Evolutionary conservation across 495 filamentous ascomycete species (phyloP).

Genomic region (Podospora comata): DNA sequence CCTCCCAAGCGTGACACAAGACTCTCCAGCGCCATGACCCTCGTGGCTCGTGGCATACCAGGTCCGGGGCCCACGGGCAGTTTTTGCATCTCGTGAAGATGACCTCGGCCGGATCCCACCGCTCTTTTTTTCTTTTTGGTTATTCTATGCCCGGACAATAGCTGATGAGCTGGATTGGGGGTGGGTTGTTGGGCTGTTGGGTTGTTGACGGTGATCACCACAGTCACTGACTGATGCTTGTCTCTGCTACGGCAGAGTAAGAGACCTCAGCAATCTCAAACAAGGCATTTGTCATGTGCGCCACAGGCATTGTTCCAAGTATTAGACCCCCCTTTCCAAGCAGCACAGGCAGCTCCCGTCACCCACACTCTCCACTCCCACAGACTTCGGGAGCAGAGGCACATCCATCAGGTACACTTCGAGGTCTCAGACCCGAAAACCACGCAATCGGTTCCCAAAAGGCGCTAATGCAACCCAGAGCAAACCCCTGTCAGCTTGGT

Average conservation of each 20-base stretch:
- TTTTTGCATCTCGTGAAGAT: neutral
- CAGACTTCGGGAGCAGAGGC: too few relatives aligned
- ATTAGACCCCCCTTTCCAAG: neutral
- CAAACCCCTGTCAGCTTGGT: constrained; percentile 10
- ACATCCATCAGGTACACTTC: neutral
- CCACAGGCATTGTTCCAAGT: neutral
- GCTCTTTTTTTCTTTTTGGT: too few relatives aligned
- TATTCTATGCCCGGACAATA: too few relatives aligned
- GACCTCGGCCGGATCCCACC: too few relatives aligned
- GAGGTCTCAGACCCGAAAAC: constrained; percentile 3
- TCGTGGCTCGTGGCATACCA: constrained; percentile 4
- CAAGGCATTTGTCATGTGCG: neutral
- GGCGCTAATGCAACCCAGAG: constrained; percentile 17
- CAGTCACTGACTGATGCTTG: too few relatives aligned
- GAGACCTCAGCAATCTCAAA: neutral
- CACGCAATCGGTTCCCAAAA: constrained; percentile 21
- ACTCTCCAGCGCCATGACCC: neutral
- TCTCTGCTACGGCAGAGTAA: too few relatives aligned
- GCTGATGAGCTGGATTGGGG: too few relatives aligned
- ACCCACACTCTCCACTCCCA: neutral
- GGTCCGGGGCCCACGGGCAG: neutral
- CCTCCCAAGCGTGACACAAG: neutral
- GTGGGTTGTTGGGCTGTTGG: too few relatives aligned
- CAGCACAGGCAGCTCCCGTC: neutral
- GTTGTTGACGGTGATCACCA: too few relatives aligned